Evolutionary conservation across 768 basidiomycete genomes (phyloP), one percentile per base, ranked within the genome.

Genomic region (Psilocybe subaeruginosa): DNA sequence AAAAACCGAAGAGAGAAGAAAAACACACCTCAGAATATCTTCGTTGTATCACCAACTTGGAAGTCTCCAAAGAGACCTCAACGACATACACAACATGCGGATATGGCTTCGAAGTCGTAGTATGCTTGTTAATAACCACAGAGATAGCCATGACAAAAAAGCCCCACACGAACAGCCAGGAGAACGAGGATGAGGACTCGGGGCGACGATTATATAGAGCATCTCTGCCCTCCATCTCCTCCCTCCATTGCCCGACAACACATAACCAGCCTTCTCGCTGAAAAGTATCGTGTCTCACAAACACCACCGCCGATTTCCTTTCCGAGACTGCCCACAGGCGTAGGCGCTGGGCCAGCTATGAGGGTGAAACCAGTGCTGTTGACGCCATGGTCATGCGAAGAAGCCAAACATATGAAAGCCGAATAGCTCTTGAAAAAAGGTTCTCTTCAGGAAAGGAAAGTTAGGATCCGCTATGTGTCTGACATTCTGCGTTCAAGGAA

Each of bases 61-160:
- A 72, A 12, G 76, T 76, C 41, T 69, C 65, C 3, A 70, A 59
- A 27, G 54, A 69, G 37, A 77, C 74, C 45, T 78, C 70, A 8
- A 81, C 62, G 23, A 68, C 64, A 65, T 82, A 83, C n/a, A 81
- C 70, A 60, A 83, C 73, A 56, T 82, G 80, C 6, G 79, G 77
- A 45, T 71, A 65, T 33, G 80, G 80, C 16, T 62, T 67, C 7
- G 80, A 81, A 37, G 76, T 66, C 27, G 80, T 81, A 5, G 80
- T 81, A 62, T 82, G 81, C 45, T 70, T 70, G 31, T 68, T 64
- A 59, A 82, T 79, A 11, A 76, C 53, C 16, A 66, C 63, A 27
- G 54, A 63, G 6, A 57, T 58, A 29, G 41, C 60, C 57, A 59
- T 62, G 9, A 17, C 39, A 19, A n/a, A 45, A 23, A 23, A 39